Base-by-base conservation (phyloP, 495 filamentous ascomycete species). In the Ascobolus immersus region DNA sequence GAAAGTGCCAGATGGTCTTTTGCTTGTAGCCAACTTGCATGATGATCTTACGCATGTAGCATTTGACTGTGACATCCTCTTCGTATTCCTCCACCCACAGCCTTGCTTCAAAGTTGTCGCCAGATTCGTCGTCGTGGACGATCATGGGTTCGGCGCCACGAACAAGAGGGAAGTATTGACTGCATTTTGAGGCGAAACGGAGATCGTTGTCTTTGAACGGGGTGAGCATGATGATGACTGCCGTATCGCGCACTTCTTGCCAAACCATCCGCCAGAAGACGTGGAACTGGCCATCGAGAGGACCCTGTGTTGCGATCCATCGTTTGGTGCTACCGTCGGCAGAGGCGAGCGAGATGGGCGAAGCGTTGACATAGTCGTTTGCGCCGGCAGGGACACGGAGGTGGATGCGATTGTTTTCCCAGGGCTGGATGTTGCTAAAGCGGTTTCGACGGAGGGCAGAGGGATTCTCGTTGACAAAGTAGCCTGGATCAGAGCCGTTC, bases 191-290 rank as follows among this genome's bases (percentile, higher is more conserved):
- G n/a, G n/a, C n/a, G n/a, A n/a, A n/a, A 44, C 92, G 77, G 40
- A 62, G 60, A n/a, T 65, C 69, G 2, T 61, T 55, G 50, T 91
- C 84, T 39, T 77, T 69, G 1, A 77, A 90, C 47, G 82, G 76
- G 14, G 84, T 94, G 40, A 94, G 65, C 89, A 94, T 94, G 19
- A 94, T 72, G 33, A 99, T 73, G 15, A 99, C 79, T 2, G 68
- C 77, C 0, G 77, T 71, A 22, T 70, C 69, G 15, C 61, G 52
- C 17, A 70, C 71, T 54, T 93, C 79, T 36, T 90, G 71, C 53
- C 78, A 78, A 18, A 92, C 58, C 86, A 99, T 99, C 41, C 86
- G 77, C 80, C 84, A 99, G 27, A 89, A 74, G 45, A 91, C 77
- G 40, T 70, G 62, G 23, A 70, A 58, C 4, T 64, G 66, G 5